Conservation (phyloP, 2,329 filamentous ascomycete species). For the Fonsecaea pugnacius region DNA sequence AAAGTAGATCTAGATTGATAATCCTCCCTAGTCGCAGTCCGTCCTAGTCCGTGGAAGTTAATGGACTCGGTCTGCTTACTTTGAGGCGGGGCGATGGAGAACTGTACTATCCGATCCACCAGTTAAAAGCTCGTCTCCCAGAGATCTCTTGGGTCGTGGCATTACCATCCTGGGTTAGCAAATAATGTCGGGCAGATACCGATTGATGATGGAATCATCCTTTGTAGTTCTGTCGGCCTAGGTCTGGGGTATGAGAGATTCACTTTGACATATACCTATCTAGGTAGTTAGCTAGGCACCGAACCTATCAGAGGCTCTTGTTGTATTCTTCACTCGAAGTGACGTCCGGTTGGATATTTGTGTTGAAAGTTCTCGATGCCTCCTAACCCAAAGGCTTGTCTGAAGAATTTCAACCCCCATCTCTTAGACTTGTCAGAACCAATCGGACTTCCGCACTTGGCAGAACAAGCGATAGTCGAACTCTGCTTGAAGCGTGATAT, state of each 20-base stretch:
- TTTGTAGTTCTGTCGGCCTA: background rate
- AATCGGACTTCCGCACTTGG: too few species aligned
- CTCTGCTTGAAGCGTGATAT: too few species aligned
- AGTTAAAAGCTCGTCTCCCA: background rate
- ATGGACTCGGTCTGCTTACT: background rate
- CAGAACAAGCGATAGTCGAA: too few species aligned
- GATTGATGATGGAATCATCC: too few species aligned
- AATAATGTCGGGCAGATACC: background rate
- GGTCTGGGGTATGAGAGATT: background rate
- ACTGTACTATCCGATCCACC: too few species aligned
- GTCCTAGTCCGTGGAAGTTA: background rate
- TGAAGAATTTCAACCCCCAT: background rate
- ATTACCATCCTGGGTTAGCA: background rate
- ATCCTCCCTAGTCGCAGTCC: background rate
- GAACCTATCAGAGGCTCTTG: background rate
- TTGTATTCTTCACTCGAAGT: background rate
- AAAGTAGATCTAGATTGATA: background rate
- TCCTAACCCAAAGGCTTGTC: background rate
- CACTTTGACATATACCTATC: background rate
- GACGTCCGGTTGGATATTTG: background rate
- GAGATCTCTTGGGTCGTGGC: background rate
- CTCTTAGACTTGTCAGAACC: too few species aligned
- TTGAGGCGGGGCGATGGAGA: background rate
- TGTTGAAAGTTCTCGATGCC: background rate
- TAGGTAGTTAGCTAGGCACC: background rate